phyloP scores from a whole-genome alignment of 1,284 basidiomycete species.

The Microbotryum lychnidis-dioicae region DNA sequence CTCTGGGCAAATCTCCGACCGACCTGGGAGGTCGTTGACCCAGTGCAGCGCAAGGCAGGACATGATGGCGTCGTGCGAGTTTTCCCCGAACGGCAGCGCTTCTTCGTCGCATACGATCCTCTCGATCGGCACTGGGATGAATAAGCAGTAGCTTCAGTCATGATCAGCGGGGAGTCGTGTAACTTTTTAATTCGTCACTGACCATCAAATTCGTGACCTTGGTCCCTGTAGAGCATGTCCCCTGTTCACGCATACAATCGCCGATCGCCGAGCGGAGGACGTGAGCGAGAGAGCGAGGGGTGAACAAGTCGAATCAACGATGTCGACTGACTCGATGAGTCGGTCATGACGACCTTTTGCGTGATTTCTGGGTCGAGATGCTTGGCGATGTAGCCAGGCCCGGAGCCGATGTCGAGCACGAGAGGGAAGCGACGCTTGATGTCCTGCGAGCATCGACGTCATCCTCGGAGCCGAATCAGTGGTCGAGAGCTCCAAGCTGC shows the following conservation, averaged over 20 bases:
- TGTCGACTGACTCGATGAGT: constrained; percentile 61
- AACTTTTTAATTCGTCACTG: constrained; percentile 12
- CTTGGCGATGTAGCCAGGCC: constrained; percentile 85
- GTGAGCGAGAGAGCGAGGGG: background rate
- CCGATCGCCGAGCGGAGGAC: constrained; percentile 2
- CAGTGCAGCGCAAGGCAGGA: constrained; percentile 89
- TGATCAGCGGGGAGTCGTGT: no score
- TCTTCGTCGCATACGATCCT: constrained; percentile 72
- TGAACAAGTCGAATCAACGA: background rate
- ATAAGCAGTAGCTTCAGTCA: background rate
- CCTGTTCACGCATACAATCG: constrained; percentile 42
- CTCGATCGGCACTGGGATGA: constrained; percentile 57
- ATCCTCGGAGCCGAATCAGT: background rate
- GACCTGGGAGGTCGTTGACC: constrained; percentile 95
- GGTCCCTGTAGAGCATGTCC: constrained; percentile 60
- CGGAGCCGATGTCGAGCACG: constrained; percentile 84
- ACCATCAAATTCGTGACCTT: constrained; percentile 68
- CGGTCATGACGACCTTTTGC: constrained; percentile 74
- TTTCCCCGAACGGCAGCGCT: constrained; percentile 54
- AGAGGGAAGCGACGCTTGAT: constrained; percentile 74
- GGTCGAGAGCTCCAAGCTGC: background rate
- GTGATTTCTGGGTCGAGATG: constrained; percentile 65
- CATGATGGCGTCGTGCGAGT: constrained; percentile 84
- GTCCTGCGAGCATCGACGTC: constrained; percentile 52
- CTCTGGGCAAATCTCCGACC: constrained; percentile 17